Base-by-base conservation (phyloP, 208 protist genomes). In the Leishmania major region DNA sequence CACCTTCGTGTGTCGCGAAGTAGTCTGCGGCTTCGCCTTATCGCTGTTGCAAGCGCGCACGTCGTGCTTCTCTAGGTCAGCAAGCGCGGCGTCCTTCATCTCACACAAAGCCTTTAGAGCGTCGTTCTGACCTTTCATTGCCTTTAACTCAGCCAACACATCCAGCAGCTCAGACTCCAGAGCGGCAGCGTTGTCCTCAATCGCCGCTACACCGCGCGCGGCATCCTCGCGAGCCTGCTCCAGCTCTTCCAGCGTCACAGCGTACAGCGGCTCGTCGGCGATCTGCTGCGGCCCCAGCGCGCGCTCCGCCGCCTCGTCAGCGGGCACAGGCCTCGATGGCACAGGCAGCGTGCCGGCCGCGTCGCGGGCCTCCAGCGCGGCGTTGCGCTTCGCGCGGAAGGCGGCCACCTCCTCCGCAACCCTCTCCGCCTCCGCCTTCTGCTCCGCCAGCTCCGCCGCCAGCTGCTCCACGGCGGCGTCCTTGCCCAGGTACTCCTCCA, bases 311-410 rank as follows among this genome's bases (percentile, higher is more conserved):
- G 79, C 80, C 13, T 87, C 79, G 43, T 67, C 79, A 17, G 81
- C 79, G 13, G 55, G n/a, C 72, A 80, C 55, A 40, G 84, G 78
- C 75, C 60, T 70, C 40, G 73, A 70, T 19, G 31, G n/a, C 60
- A 78, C 76, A 28, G 74, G 55, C 80, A 88, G 80, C 84, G 84
- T 70, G 66, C 72, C 86, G 31, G 84, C 84, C 17, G 76, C 81
- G 40, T 75, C 83, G 75, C 79, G 82, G 37, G 74, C 79, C 64
- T 78, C 75, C 60, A 82, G 67, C 79, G 83, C 83, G 51, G 79
- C 81, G 82, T 77, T 81, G 76, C 84, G 84, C 80, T 69, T 83
- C 74, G 51, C 77, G 19, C 60, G 80, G 43, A 71, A 78, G 22
- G 73, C 69, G 11, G 53, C 45, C 28, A 78, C 59, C n/a, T 84